A percentile compares a stretch with the other conserved stretches of the same genome.
Evolutionary conservation across 169 alveolate genomes (phyloP).

Genomic region (Miamiensis avidus): DNA sequence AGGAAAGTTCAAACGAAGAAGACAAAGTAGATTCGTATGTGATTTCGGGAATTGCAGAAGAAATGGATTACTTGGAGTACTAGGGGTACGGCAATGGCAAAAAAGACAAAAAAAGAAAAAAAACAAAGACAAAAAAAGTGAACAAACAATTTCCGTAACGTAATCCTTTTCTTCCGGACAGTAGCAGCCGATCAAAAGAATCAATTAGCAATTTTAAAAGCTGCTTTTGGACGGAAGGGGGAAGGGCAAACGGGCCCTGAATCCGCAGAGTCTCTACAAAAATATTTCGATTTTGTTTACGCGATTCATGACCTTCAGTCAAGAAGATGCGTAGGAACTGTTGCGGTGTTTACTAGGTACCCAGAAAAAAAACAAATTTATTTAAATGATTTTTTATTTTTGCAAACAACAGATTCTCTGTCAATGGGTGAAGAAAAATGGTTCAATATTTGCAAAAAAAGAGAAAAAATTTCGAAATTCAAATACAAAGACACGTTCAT

Average conservation of each 20-base stretch:
- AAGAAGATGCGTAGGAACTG: neutral
- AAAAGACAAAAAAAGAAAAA: neutral
- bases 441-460: neutral
- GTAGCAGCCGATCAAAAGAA: neutral
- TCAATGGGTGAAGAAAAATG: neutral
- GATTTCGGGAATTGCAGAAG: too few relatives aligned
- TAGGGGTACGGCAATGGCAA: too few relatives aligned
- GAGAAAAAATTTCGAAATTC: neutral
- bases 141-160: neutral
- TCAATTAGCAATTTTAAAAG: neutral
- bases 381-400: too few relatives aligned
- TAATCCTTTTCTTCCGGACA: too few relatives aligned
- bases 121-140: neutral
- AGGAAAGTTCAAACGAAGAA: neutral
- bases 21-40: neutral
- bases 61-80: too few relatives aligned
- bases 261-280: neutral
- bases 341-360: neutral
- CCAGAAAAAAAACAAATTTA: too few relatives aligned
- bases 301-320: neutral
- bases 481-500: neutral
- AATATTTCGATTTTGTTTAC: neutral
- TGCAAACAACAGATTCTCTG: neutral
- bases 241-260: neutral
- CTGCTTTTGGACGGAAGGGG: neutral